These are phyloP conservation scores for Calonectria hawksworthii DNA, from an alignment of 2,329 filamentous ascomycete genomes.

Conservation along the genomic window DNA sequence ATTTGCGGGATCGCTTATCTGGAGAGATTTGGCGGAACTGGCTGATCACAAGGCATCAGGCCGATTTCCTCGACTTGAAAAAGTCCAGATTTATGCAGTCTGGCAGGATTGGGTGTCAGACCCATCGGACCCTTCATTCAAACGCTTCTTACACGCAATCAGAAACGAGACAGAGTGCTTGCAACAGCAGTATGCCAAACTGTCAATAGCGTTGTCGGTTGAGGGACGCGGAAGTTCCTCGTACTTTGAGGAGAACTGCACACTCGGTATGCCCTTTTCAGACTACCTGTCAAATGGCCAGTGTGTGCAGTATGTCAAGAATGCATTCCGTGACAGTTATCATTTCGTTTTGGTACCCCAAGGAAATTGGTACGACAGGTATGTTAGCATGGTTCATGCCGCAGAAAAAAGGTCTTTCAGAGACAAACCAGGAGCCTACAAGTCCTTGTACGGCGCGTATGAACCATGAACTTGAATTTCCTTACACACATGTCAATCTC, in stretches of 20 bases:
- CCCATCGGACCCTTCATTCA: background rate
- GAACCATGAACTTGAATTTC: background rate
- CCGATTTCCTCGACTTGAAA: background rate
- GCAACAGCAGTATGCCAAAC: background rate
- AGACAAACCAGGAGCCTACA: background rate
- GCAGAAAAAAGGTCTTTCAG: background rate
- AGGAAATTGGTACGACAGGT: background rate
- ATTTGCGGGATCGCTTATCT: background rate
- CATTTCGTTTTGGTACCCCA: background rate
- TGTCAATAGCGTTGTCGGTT: background rate
- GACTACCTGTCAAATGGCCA: background rate
- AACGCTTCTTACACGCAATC: background rate
- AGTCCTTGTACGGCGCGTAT: background rate
- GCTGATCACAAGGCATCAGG: background rate
- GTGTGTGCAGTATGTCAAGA: background rate
- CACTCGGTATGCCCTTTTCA: background rate
- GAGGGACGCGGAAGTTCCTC: background rate
- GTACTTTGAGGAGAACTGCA: background rate
- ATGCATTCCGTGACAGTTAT: background rate
- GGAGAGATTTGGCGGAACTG: background rate
- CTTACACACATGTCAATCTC: no score
- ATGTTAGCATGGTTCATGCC: background rate
- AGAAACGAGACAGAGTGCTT: background rate
- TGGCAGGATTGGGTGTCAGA: background rate
- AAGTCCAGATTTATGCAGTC: background rate